These are phyloP conservation scores for Solanum chaucha DNA, from an alignment of 257 asterid species.

Conservation along the genomic window DNA sequence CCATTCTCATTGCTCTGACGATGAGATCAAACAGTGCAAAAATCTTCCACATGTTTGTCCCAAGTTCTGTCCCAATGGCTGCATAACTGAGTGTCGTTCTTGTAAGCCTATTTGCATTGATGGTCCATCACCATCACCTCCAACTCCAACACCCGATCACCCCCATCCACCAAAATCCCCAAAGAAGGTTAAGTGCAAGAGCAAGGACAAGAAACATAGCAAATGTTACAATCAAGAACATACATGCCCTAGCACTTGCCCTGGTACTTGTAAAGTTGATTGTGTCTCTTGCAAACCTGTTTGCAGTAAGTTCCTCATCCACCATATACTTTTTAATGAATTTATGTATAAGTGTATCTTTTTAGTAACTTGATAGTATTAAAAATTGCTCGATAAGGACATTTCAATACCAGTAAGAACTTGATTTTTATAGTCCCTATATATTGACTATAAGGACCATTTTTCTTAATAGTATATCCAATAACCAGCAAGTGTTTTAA, in stretches of 20 bases:
- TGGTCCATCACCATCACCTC: neutral
- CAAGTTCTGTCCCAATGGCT: constrained; percentile 37
- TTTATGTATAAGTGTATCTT: no score
- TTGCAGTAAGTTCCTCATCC: constrained; percentile 29
- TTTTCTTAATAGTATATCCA: neutral
- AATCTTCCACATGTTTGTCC: constrained; percentile 54
- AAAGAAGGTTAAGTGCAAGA: constrained; percentile 30
- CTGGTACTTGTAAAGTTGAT: constrained; percentile 33
- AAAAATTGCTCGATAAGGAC: neutral
- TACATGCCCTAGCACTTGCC: constrained; percentile 35
- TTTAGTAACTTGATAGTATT: neutral
- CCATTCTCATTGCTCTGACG: constrained; percentile 31
- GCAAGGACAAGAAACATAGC: constrained; percentile 26
- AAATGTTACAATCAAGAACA: constrained; percentile 28
- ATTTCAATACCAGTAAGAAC: no score
- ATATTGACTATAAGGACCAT: neutral
- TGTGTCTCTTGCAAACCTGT: constrained; percentile 54
- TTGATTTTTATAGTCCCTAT: neutral
- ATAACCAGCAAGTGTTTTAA: neutral
- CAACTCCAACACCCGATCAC: neutral
- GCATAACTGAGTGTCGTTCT: constrained; percentile 32
- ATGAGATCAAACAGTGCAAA: constrained; percentile 33
- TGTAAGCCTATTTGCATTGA: constrained; percentile 36
- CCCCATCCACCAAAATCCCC: neutral
- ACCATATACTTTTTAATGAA: neutral